These are phyloP conservation scores for Ormosia emarginata DNA, from an alignment of 306 rosid species.

Conservation along the genomic window DNA sequence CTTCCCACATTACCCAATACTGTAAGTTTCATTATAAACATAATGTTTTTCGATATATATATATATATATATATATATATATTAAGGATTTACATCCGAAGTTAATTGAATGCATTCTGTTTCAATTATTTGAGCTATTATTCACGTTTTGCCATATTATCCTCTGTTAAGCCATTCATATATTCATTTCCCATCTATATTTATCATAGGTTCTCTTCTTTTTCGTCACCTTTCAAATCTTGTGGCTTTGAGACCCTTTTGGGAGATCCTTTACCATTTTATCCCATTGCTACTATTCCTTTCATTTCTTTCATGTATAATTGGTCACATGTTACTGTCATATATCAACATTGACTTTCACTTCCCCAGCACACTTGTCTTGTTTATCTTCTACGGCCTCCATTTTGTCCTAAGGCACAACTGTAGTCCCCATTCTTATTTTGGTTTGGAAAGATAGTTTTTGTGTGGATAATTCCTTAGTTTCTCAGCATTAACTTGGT, in stretches of 20 bases:
- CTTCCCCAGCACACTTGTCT: background rate
- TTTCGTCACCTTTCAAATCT: background rate
- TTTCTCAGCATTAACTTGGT: conserved; percentile 8
- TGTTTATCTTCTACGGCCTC: background rate
- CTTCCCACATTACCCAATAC: conserved; percentile 89
- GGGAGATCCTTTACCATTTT: background rate
- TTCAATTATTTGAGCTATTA: conserved; percentile 8
- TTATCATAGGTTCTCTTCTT: background rate
- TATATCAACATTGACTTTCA: background rate
- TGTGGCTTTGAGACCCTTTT: background rate
- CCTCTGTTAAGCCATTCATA: conserved; percentile 7
- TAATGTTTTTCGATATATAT: background rate
- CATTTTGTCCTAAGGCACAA: background rate
- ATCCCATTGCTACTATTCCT: background rate
- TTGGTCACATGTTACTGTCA: background rate
- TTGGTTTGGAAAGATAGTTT: background rate
- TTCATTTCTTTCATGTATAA: background rate
- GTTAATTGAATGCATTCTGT: background rate
- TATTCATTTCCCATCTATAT: background rate
- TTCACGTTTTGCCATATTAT: background rate
- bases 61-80: background rate
- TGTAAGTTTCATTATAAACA: conserved; percentile 50
- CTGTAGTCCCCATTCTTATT: background rate
- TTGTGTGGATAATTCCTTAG: background rate
- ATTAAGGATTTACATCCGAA: conserved; percentile 20